Evolutionary conservation across 768 basidiomycete genomes (phyloP), one percentile per base, ranked within the genome.

Genomic region (Hygrocybe coccinea): DNA sequence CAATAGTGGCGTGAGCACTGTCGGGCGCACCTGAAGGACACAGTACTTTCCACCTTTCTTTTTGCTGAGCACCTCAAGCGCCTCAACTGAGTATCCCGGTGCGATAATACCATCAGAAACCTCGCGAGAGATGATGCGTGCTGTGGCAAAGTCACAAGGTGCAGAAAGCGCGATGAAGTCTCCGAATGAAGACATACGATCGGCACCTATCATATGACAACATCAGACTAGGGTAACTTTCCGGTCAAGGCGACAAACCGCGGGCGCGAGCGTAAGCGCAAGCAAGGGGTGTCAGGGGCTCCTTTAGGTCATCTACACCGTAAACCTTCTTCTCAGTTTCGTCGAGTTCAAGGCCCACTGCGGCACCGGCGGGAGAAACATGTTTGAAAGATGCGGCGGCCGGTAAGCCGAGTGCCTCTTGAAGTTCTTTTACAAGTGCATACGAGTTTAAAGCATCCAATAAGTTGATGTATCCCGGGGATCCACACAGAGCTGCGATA

Each of bases 321-420:
- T 97, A 98, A 1, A 98, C 95, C 63, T 89, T 85, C 66, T 94
- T 91, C 72, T 97, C 95, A 0, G 78, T 80, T 25, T 89, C 86
- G 61, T 85, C 79, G 43, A 99, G 79, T 65, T 82, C 82, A 54
- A 97, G 69, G 21, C 94, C 95, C 11, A 97, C 91, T 24, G 95
- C 97, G 5, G 91, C 94, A 50, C 97, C 97, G 1, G 97, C 97
- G 10, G 97, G 97, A 15, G 95, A 98, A 57, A 99, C 97, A 66
- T 99, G 97, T 75, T 99, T 99, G 85, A 98, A 99, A 1, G 95
- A 97, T 0, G 97, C 95, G 11, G 97, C 95, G 12, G 97, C 97
- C 15, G 97, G 95, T 45, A 98, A 83, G 35, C 77, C 72, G 55
- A 98, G 82, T 0, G 91, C 91, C 56, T 84, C 89, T 45, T 91